A percentile compares a stretch with the other conserved stretches of the same genome.
These are phyloP conservation scores for Stachybotrys chlorohalonatus DNA, from an alignment of 2,329 filamentous ascomycete species.

Conservation along the genomic window DNA sequence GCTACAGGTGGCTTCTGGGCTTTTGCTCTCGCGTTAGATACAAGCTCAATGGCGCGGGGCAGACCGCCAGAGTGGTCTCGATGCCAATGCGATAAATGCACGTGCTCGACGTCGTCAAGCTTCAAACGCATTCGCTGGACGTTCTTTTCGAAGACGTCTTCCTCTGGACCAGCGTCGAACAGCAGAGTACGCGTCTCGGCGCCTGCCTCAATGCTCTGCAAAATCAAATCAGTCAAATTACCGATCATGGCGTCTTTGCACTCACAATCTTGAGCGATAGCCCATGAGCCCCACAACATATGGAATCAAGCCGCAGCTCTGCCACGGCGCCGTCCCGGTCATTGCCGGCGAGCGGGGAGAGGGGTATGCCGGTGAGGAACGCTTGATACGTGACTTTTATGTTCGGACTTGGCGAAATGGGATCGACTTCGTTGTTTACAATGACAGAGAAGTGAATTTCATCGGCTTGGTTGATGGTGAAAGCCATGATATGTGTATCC, in stretches of 20 bases:
- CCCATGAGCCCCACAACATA: constrained; percentile 46
- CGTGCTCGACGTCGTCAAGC: constrained; percentile 26
- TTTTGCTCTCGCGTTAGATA: constrained; percentile 25
- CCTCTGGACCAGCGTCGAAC: constrained; percentile 46
- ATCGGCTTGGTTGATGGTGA: constrained; percentile 7
- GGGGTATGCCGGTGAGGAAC: constrained; percentile 30
- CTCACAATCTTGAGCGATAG: constrained; percentile 41
- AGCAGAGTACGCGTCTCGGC: constrained; percentile 32
- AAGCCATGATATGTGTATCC: neutral
- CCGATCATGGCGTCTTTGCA: constrained; percentile 34
- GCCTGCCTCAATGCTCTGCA: neutral
- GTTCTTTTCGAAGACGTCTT: constrained; percentile 40
- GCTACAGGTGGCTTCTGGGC: constrained; percentile 17
- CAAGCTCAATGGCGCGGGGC: constrained; percentile 35
- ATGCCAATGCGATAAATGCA: constrained; percentile 46
- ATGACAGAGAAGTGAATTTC: constrained; percentile 37
- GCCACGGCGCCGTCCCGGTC: constrained; percentile 29
- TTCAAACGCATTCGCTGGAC: constrained; percentile 18
- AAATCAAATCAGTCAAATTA: constrained; percentile 5
- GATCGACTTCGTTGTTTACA: constrained; percentile 46
- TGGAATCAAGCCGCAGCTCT: constrained; percentile 38
- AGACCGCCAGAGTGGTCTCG: constrained; percentile 46
- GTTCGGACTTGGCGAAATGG: constrained; percentile 36
- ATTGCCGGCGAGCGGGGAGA: constrained; percentile 20
- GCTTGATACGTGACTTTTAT: constrained; percentile 31